phyloP scores from a whole-genome alignment of 2,329 filamentous ascomycete species.

The Neopestalotiopsis sp. region DNA sequence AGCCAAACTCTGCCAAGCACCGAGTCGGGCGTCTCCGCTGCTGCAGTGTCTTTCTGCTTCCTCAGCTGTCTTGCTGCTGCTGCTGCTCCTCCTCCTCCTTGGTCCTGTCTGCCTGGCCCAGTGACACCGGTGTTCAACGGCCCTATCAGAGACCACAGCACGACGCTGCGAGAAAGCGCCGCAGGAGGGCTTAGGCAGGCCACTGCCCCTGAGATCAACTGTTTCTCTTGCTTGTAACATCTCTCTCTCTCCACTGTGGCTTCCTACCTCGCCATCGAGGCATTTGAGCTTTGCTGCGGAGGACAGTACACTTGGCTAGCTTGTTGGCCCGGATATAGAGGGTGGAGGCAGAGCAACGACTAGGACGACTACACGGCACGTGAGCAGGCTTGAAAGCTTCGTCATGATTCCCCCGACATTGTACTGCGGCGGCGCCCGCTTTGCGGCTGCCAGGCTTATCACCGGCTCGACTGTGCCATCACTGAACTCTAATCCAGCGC shows the following conservation, averaged over 20 bases:
- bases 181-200: no score
- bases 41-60: background rate
- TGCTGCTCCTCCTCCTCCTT: background rate
- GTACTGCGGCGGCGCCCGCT: slow-evolving; percentile 4
- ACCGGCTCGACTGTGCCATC: background rate
- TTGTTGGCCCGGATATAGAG: no score
- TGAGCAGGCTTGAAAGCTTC: slow-evolving; percentile 17
- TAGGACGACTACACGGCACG: slow-evolving; percentile 27
- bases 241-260: no score
- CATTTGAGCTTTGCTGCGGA: no score
- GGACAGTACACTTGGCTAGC: no score
- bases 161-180: background rate
- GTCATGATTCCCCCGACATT: background rate
- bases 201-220: no score
- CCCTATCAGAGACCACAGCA: background rate
- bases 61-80: background rate
- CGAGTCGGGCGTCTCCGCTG: background rate
- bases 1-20: no score
- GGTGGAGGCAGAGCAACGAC: background rate
- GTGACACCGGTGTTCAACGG: background rate
- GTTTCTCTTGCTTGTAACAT: no score
- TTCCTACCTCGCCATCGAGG: no score
- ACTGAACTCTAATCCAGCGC: slow-evolving; percentile 3
- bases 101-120: background rate
- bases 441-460: background rate